Evolutionary conservation across 345 rosid genomes (phyloP), one percentile per base, ranked within the genome.

Genomic region (Gossypium bickii): DNA sequence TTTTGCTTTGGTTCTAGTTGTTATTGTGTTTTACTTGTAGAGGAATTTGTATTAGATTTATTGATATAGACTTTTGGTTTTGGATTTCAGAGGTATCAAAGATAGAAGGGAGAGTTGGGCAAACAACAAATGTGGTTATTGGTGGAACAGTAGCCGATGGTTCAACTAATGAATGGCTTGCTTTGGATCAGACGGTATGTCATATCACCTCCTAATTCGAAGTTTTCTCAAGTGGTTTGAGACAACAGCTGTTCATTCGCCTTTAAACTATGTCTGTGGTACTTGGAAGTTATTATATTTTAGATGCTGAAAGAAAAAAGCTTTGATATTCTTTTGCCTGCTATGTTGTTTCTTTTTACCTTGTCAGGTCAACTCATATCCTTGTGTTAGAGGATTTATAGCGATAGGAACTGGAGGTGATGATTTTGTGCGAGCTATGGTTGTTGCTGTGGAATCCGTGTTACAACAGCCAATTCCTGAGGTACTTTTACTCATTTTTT

Each of bases 401-500:
- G 97, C 97, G 6, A 94, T 94, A 76, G 98, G 97, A 76, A 94
- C 97, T 43, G 97, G 98, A 43, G 98, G 98, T 55, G 93, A 94
- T 70, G 98, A 94, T 82, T 94, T 94, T 84, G 97, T 92, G 74
- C 99, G 91, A 72, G 86, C 97, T 47, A 93, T 95, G 99, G 88
- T 95, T 77, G 87, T 95, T 84, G 98, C 99, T 0, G 97, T 95
- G 72, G 99, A 95, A 80, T 95, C 98, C 78, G 99, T 93, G 62
- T 87, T 91, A 80, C 93, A 88, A 78, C 85, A 86, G 67, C 89
- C 91, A 43, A 88, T 95, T 75, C 98, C 97, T 41, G 86, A 93
- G 97, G 99, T 90, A 80, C 29, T 9, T 81, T 12, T 45, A 45
- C 53, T 57, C 38, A 9, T 3, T 72, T 43, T n/a, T 78, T 52